Percentiles rank a stretch among this genome's conserved stretches.
phyloP scores from a whole-genome alignment of 257 asterid species.

The Solanum ossicruentum region DNA sequence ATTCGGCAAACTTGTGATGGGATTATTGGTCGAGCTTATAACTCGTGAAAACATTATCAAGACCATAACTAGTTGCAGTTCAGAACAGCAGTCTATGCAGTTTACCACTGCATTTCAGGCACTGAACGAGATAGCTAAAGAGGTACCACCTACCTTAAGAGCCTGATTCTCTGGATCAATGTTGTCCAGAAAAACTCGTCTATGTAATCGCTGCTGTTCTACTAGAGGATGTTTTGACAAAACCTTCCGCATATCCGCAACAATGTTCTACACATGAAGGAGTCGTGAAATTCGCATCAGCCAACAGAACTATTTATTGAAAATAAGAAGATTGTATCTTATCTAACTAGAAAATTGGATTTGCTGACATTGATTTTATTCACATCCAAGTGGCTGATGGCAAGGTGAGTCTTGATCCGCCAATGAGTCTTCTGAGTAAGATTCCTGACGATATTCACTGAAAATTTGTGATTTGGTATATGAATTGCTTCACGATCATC shows the following conservation, averaged over 20 bases:
- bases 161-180: slow-evolving; percentile 85
- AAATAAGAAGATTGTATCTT: not conserved
- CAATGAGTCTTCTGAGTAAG: slow-evolving; percentile 82
- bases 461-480: slow-evolving; percentile 90
- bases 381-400: slow-evolving; percentile 86
- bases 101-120: not conserved
- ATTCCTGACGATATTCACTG: slow-evolving; percentile 84
- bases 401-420: slow-evolving; percentile 87
- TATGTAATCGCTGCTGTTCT: slow-evolving; percentile 84
- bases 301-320: not conserved
- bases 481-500: slow-evolving; percentile 97
- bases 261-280: slow-evolving; percentile 46
- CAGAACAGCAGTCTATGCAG: not conserved
- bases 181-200: slow-evolving; percentile 76
- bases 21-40: not conserved
- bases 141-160: slow-evolving; percentile 51
- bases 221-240: slow-evolving; percentile 83
- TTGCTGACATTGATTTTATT: slow-evolving; percentile 69
- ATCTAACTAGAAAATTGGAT: not conserved
- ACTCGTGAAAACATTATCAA: not conserved
- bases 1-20: not conserved
- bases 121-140: not conserved
- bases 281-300: not conserved
- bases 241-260: slow-evolving; percentile 96
- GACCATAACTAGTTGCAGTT: not conserved